phyloP scores from a whole-genome alignment of 768 basidiomycete genomes.

The Tricholoma bakamatsutake region DNA sequence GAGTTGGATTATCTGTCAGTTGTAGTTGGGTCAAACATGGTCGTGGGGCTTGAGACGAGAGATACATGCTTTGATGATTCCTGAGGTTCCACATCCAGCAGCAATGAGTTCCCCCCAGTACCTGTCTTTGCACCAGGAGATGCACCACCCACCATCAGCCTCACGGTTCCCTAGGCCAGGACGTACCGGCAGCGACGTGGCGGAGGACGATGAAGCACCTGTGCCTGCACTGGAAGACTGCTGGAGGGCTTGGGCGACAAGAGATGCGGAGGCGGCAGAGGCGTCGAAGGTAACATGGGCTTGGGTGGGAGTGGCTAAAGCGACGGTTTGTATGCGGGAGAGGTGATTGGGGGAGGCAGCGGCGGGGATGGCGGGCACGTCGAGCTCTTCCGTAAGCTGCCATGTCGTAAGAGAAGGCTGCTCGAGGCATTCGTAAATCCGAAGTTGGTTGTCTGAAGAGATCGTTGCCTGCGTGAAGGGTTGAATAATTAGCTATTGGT shows the following conservation, averaged over 20 bases:
- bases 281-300: conserved; percentile 48
- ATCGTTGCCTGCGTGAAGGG: conserved; percentile 65
- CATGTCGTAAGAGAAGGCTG: conserved; percentile 68
- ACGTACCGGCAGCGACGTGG: conserved; percentile 10
- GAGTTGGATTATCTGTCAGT: conserved; percentile 64
- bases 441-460: conserved; percentile 79
- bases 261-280: conserved; percentile 49
- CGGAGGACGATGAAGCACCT: conserved; percentile 4
- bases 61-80: conserved; percentile 69
- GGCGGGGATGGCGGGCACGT: conserved; percentile 51
- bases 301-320: conserved; percentile 69
- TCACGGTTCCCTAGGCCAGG: conserved; percentile 57
- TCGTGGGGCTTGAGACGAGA: background rate
- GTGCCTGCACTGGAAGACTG: conserved; percentile 23
- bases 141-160: conserved; percentile 88
- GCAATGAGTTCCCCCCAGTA: conserved; percentile 95
- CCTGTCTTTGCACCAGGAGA: conserved; percentile 94
- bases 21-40: background rate
- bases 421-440: conserved; percentile 89
- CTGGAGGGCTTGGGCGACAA: conserved; percentile 61
- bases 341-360: conserved; percentile 34
- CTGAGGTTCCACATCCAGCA: conserved; percentile 63
- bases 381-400: conserved; percentile 74
- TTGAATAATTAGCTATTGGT: background rate
- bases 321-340: conserved; percentile 47